A percentile compares a stretch with the other conserved stretches of the same genome.
Conservation (phyloP, 1,284 basidiomycete genomes). For the Heterobasidion annosum region DNA sequence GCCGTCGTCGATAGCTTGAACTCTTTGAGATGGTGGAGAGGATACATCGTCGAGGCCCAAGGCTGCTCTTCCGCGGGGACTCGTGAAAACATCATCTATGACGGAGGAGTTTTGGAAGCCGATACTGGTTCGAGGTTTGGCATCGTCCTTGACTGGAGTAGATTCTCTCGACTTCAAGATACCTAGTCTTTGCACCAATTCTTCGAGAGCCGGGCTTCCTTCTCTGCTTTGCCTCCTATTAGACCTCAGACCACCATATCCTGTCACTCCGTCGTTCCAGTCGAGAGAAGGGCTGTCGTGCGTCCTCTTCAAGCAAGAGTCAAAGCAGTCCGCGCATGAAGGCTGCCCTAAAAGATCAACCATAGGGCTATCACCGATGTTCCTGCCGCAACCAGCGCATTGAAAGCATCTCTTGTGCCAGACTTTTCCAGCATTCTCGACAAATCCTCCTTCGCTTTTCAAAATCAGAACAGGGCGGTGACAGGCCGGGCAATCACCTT, state of each 20-base stretch:
- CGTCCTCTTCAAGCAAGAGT: conserved; percentile 49
- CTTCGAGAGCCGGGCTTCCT: conserved; percentile 53
- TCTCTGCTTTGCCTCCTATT: conserved; percentile 37
- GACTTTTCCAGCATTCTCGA: conserved; percentile 55
- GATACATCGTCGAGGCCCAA: neutral
- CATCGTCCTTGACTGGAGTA: conserved; percentile 15
- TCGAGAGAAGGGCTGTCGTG: conserved; percentile 21
- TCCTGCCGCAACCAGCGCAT: conserved; percentile 61
- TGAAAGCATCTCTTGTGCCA: conserved; percentile 78
- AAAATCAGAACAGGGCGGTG: conserved; percentile 59
- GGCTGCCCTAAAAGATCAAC: conserved; percentile 74
- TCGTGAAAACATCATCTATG: conserved; percentile 13
- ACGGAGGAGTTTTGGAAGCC: neutral
- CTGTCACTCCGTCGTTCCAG: too few species aligned
- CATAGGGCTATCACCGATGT: conserved; percentile 65
- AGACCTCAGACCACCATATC: conserved; percentile 23
- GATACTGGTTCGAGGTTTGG: neutral
- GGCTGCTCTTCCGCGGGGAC: neutral
- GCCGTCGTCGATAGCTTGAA: conserved; percentile 10
- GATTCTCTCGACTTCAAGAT: conserved; percentile 20
- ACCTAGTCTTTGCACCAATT: conserved; percentile 43
- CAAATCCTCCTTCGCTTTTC: conserved; percentile 67
- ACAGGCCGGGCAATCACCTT: conserved; percentile 61
- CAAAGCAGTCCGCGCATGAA: conserved; percentile 70
- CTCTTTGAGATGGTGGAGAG: neutral